Base-by-base conservation (phyloP, 306 rosid species). In the Corylus heterophylla region DNA sequence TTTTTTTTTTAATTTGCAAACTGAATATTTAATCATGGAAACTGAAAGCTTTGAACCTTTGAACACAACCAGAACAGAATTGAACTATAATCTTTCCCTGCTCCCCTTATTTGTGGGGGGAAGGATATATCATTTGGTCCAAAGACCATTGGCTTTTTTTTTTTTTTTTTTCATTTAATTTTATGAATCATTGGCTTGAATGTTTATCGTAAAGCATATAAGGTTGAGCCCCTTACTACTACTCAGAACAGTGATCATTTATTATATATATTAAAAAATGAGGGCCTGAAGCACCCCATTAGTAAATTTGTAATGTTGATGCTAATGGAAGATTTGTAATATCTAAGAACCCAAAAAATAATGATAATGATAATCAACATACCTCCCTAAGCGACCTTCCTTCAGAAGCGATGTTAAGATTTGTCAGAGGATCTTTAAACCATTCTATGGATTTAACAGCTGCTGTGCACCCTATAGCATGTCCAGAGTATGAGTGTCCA, bases 381-480 rank as follows among this genome's bases (percentile, higher is more conserved):
- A 89, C 97, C 97, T 95, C 98, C 78, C 79, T 81, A 27, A 92
- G 94, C 42, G 79, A 80, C 70, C 83, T 83, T 85, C 89, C 90
- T 63, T 86, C 91, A 72, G 92, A 77, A 56, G 47, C 75, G 79
- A 91, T 71, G 81, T 95, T 95, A 49, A 82, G 78, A 87, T 92
- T 95, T 81, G 87, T 87, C 75, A 75, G 83, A 47, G 98, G 89
- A 83, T 90, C 94, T 83, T 90, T 95, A 78, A 95, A 95, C 98
- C 97, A 91, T 74, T 87, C 85, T 80, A 92, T 92, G 78, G 98
- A 86, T 81, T 92, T 91, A 31, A 82, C 91, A 73, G 98, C 94
- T 62, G 98, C 97, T 73, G 94, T 87, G 86, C 98, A 95, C 69
- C 98, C 98, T 84, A 95, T 81, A 56, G 96, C 96, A 88, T 95